Evolutionary conservation across 2,329 filamentous ascomycete species (phyloP), one percentile per base, ranked within the genome.

Genomic region (Diaporthe citri): DNA sequence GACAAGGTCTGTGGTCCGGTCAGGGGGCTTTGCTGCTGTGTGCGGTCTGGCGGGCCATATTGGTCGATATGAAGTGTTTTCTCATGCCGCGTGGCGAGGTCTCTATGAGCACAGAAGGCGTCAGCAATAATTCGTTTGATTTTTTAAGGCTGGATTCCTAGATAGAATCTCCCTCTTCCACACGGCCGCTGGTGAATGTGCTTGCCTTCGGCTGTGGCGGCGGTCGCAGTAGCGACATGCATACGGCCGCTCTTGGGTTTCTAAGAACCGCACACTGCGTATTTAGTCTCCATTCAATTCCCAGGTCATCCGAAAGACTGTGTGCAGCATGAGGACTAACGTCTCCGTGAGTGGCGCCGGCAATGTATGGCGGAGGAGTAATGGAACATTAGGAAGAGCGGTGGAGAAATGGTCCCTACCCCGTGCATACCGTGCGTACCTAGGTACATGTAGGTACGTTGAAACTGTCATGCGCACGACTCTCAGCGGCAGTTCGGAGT

Each of bases 31-130:
- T 64, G 25, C 28, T 64, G 41, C 2, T 13, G 17, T 31, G 41
- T 4, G 41, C 60, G 60, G 15, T 64, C 41, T 31, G 60, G 41
- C 5, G 60, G 25, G 2, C 17, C 28, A 10, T 64, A 64, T 10
- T 48, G 60, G 12, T 48, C 60, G n/a, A 48, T 41, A 48, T 64
- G 60, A n/a, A 64, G 60, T 34, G 60, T 64, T 28, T 64, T 64
- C 28, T 64, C 60, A 48, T 64, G 60, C 25, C 60, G 60, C 5
- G 60, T 64, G 2, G 60, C 41, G 5, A 64, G 60, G 15, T 64
- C 60, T 64, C 60, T 48, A 13, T 20, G 2, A 46, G 17, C 9
- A 8, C 0, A 8, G n/a, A 48, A 1, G 2, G 0, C 3, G 39
- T 64, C 17, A 64, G 41, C 4, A 46, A 39, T 3, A 41, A 22